Base-by-base conservation (phyloP, 352 stramenopile genomes). In the Thalassiosira mediterranea region DNA sequence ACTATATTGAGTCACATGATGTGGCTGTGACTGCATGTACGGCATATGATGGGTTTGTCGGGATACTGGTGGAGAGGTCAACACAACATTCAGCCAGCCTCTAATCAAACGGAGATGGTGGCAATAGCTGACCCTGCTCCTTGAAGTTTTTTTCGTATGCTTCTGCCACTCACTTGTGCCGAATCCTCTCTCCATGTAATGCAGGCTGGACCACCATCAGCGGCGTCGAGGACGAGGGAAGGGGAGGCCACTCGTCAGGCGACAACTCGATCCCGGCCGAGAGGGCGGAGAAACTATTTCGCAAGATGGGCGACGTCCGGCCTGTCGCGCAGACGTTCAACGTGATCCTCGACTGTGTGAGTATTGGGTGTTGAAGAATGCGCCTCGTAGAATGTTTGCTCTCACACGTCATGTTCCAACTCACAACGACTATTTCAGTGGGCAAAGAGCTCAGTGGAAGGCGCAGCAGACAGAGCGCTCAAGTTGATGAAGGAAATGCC, bases 321-420 rank as follows among this genome's bases (percentile, higher is more conserved):
- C 69, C 61, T 32, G 46, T 65, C 13, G 62, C 52, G 23, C 59
- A 78, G 42, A 72, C 69, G n/a, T 72, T 57, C 31, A 78, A 78
- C 48, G 57, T 67, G 25, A 53, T 78, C 44, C 69, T 78, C 47
- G 69, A 78, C 46, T 61, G 69, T 66, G 65, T 75, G 34, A 68
- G 65, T 56, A 59, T 44, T 25, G 23, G 34, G 28, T 17, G 23
- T 53, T 15, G 19, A n/a, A n/a, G 49, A 44, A 29, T 47, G 10
- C 7, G 19, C 21, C 8, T 40, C 37, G 1, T 29, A 32, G 53
- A 37, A 47, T 15, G n/a, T 49, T 63, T 49, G 8, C 37, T 15
- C 8, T n/a, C 15, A n/a, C 44, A 52, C 2, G 25, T 0, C 13
- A 56, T 17, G 7, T 15, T 56, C 47, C 34, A 34, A 56, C 7